phyloP scores from a whole-genome alignment of 306 rosid species.

The Elaeagnus macrophylla region DNA sequence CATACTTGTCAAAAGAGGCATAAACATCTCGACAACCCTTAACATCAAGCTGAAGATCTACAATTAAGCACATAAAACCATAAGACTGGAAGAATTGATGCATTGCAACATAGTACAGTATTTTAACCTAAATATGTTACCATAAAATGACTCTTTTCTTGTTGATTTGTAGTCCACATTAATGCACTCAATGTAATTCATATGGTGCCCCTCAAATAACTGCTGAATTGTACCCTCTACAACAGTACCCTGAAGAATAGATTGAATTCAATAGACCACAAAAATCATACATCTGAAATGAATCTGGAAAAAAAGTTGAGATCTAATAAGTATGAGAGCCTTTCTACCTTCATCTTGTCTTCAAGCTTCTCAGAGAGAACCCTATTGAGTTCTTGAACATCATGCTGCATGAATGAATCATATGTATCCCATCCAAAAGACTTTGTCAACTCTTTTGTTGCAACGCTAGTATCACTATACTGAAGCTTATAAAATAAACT shows the following conservation, averaged over 20 bases:
- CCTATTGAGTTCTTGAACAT: conserved; percentile 25
- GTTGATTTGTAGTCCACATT: conserved; percentile 97
- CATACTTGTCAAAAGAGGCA: conserved; percentile 97
- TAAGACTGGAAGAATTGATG: conserved; percentile 4
- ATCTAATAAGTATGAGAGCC: not conserved
- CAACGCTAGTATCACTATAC: conserved; percentile 25
- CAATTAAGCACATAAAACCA: conserved; percentile 10
- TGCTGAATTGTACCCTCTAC: conserved; percentile 98
- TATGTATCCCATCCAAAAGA: conserved; percentile 28
- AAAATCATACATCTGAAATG: not conserved
- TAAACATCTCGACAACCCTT: conserved; percentile 96
- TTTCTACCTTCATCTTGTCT: conserved; percentile 23
- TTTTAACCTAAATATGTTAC: conserved; percentile 29
- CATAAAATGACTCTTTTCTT: conserved; percentile 97
- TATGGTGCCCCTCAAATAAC: conserved; percentile 97
- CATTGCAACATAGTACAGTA: not conserved
- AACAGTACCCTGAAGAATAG: conserved; percentile 71
- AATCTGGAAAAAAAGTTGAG: not conserved
- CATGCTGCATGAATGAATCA: conserved; percentile 27
- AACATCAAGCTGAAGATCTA: conserved; percentile 99
- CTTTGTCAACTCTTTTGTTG: conserved; percentile 25
- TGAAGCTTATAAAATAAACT: conserved; percentile 26
- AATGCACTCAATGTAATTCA: conserved; percentile 97
- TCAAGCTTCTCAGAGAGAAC: conserved; percentile 26
- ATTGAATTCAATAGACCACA: not conserved